These are phyloP conservation scores for Paramecium biaurelia DNA, from an alignment of 73 alveolate genomes.

Conservation along the genomic window DNA sequence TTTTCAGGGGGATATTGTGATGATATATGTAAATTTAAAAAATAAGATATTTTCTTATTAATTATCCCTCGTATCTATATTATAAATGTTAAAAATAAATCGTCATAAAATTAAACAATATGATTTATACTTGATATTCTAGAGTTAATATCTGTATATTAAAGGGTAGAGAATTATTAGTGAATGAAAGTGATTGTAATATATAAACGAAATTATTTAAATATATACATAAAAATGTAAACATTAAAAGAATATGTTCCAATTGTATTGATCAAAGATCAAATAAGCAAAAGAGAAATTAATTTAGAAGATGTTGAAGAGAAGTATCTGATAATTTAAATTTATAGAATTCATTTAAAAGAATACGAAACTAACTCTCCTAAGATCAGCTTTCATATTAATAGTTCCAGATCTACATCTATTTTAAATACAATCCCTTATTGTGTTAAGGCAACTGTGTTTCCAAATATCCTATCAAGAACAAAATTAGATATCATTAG, in stretches of 20 bases:
- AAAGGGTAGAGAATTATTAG: constrained; percentile 1
- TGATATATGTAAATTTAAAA: neutral
- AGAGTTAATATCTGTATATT: no score
- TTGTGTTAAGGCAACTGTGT: neutral
- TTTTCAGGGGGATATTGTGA: no score
- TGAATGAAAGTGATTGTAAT: neutral
- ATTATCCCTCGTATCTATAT: no score
- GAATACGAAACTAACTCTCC: neutral
- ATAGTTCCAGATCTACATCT: neutral
- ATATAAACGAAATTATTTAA: neutral
- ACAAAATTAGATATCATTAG: neutral
- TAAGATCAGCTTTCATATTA: neutral
- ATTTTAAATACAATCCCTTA: neutral
- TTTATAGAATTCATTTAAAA: neutral
- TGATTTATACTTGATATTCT: neutral
- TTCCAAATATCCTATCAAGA: neutral
- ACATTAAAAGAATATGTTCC: neutral
- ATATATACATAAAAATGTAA: neutral
- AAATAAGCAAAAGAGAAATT: neutral
- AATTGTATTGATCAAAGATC: neutral
- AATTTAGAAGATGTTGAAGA: neutral
- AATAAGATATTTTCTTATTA: no score
- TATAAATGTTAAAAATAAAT: neutral
- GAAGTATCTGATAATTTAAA: neutral
- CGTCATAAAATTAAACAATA: neutral